Conservation (phyloP, 176 grass and related monocot genomes). For the bread wheat (Triticum aestivum) region IWGSC_CS_RefSeq_v2.1 NC_057800.1:145775445-145775944, state of each 20-base stretch:
- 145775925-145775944: not conserved
- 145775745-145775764: not conserved
- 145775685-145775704: conserved; percentile 4
- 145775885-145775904: conserved; percentile 11
- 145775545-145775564: not conserved
- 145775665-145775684: conserved; percentile 5
- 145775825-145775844: conserved; percentile 24
- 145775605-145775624: conserved; percentile 16
- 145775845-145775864: conserved; percentile 4
- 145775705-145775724: conserved; percentile 30
- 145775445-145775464: not conserved
- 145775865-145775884: not conserved
- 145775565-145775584: not conserved
- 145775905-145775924: conserved; percentile 28
- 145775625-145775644: not conserved
- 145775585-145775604: not conserved
- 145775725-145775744: conserved; percentile 42
- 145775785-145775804: conserved; percentile 1
- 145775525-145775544: not conserved
- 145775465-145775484: not conserved
- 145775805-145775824: not conserved
- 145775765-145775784: not conserved
- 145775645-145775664: not conserved
- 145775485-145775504: not conserved
- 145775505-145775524: not conserved